Conservation (phyloP, 106 monocot species). For the Gastrodia elata region DNA sequence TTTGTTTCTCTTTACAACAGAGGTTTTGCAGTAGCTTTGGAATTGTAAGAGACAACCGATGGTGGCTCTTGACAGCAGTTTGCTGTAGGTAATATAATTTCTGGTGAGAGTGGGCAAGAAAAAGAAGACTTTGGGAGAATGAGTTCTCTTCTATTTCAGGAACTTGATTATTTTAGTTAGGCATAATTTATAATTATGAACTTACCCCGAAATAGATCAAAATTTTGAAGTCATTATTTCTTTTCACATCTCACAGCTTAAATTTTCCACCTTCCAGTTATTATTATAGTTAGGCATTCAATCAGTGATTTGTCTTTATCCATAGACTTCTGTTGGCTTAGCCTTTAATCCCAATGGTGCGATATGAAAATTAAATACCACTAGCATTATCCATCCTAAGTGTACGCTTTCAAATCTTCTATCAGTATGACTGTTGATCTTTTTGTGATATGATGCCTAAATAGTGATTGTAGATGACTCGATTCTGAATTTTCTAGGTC, state of each 20-base stretch:
- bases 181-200: too few species aligned
- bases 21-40: not conserved
- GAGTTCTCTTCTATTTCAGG: not conserved
- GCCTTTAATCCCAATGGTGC: too few species aligned
- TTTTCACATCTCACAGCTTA: too few species aligned
- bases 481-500: not conserved
- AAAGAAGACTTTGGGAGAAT: not conserved
- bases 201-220: too few species aligned
- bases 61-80: not conserved
- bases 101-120: not conserved
- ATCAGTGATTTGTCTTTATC: too few species aligned
- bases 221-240: too few species aligned
- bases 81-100: not conserved
- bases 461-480: not conserved
- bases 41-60: not conserved
- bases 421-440: not conserved
- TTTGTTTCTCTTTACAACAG: not conserved
- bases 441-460: not conserved
- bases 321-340: too few species aligned
- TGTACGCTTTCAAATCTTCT: too few species aligned
- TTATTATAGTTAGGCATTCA: too few species aligned
- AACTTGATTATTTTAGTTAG: not conserved
- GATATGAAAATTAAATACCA: too few species aligned
- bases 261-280: too few species aligned
- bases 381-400: too few species aligned